phyloP scores from a whole-genome alignment of 2,329 filamentous ascomycete genomes.

The Penicillium sp. region DNA sequence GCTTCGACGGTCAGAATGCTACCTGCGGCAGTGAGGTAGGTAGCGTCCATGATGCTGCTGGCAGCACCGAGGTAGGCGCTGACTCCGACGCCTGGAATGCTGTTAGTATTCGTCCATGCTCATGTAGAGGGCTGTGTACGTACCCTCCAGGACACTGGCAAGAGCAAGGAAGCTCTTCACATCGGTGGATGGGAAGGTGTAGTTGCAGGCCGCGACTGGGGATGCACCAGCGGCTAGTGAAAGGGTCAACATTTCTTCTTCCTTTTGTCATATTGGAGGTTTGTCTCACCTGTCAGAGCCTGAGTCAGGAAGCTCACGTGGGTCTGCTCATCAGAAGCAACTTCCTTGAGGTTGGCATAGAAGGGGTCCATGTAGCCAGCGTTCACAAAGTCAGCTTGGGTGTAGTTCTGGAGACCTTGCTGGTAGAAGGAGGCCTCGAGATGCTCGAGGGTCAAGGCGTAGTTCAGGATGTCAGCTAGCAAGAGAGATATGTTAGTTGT shows the following conservation, averaged over 20 bases:
- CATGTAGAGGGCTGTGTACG: background rate
- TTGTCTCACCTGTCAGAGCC: constrained; percentile 31
- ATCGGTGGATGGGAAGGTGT: constrained; percentile 55
- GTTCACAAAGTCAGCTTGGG: constrained; percentile 51
- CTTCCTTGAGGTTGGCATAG: constrained; percentile 59
- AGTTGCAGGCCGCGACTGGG: constrained; percentile 57
- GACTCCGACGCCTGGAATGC: constrained; percentile 47
- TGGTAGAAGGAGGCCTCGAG: constrained; percentile 65
- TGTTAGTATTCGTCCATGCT: background rate
- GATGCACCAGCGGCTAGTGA: constrained; percentile 45
- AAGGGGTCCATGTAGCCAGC: constrained; percentile 54
- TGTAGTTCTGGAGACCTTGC: constrained; percentile 60
- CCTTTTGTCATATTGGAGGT: background rate
- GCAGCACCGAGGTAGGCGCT: constrained; percentile 65
- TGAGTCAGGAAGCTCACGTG: constrained; percentile 59
- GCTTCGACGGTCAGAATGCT: constrained; percentile 66
- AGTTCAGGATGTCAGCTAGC: constrained; percentile 22
- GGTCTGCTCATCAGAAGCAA: constrained; percentile 57
- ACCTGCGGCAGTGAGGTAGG: constrained; percentile 61
- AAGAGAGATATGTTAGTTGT: background rate
- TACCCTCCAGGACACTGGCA: constrained; percentile 55
- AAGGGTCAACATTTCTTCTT: background rate
- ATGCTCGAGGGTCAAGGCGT: constrained; percentile 49
- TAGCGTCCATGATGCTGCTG: constrained; percentile 56
- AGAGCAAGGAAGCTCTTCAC: constrained; percentile 53